Base-by-base conservation (phyloP, 2,329 filamentous ascomycete species). In the Cladophialophora chaetospira region DNA sequence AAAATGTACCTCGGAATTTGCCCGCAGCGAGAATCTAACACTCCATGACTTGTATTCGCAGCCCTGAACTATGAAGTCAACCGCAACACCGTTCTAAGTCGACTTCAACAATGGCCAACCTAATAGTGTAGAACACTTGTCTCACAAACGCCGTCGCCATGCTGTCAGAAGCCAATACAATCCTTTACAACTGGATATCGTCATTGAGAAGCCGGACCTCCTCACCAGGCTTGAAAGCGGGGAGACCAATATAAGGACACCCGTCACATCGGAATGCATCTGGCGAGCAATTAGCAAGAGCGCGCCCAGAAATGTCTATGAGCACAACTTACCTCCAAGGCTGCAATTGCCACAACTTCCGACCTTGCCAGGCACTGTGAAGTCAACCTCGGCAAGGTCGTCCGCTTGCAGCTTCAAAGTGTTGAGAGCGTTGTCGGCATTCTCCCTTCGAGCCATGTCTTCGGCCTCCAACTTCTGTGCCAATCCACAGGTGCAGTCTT, bases 311-410 rank as follows among this genome's bases (percentile, higher is more conserved):
- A 15, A 17, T 23, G 28, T 11, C 33, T 17, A 1, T n/a, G n/a
- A 25, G 9, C 23, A 25, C 19, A 44, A 10, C 54, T 62, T 53
- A 63, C 61, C 62, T 48, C 94, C 94, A 13, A 99, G 80, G 25
- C 91, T 88, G 74, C 94, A 97, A 75, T 93, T 97, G 25, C 91
- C 91, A 72, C 94, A 99, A 15, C 89, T 95, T 53, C 94, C 93
- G 4, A 93, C 89, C 78, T 97, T 97, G 66, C 94, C 94, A 73
- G 96, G 83, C n/a, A 97, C 90, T 0, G 94, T 99, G 70, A 99
- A 97, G 74, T 99, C 94, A 6, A 97, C 82, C 73, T 97, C 93
- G 49, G 84, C 86, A 46, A 99, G 77, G 70, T 99, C 94, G 67
- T 90, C 86, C 1, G 84, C 78, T 47, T 82, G 84, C 49, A 96